These are phyloP conservation scores for Isabelozyma gotoi DNA, from an alignment of 805 yeast genomes.

Conservation along the genomic window DNA sequence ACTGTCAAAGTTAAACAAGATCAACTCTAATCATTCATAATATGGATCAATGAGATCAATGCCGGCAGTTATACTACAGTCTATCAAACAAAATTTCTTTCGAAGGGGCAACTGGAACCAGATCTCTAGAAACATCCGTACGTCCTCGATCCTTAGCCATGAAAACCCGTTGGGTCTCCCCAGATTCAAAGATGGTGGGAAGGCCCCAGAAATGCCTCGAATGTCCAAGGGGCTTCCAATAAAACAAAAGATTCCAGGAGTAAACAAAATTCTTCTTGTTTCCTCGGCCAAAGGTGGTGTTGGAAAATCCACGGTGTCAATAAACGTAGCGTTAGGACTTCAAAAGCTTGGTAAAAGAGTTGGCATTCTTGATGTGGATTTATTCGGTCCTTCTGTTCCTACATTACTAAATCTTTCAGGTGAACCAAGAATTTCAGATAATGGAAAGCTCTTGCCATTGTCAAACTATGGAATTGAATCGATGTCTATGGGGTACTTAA, in stretches of 20 bases:
- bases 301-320: slow-evolving; percentile 74
- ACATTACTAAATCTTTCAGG: slow-evolving; percentile 65
- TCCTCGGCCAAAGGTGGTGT: slow-evolving; percentile 83
- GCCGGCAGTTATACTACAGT: too few relatives aligned
- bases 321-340: slow-evolving; percentile 66
- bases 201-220: slow-evolving; percentile 32
- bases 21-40: too few relatives aligned
- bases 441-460: slow-evolving; percentile 64
- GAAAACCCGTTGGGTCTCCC: slow-evolving; percentile 46
- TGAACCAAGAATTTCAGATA: slow-evolving; percentile 57
- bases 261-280: slow-evolving; percentile 59
- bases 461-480: slow-evolving; percentile 73
- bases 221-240: slow-evolving; percentile 57
- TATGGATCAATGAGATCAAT: too few relatives aligned
- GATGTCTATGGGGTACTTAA: slow-evolving; percentile 88
- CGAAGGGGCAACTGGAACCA: neutral
- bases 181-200: slow-evolving; percentile 8
- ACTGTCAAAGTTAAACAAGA: too few relatives aligned
- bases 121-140: neutral
- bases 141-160: slow-evolving; percentile 11
- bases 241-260: slow-evolving; percentile 57
- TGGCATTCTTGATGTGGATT: slow-evolving; percentile 77
- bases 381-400: slow-evolving; percentile 85
- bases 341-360: slow-evolving; percentile 52
- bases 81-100: too few relatives aligned